Conservation (phyloP, 495 filamentous ascomycete species). For the Apodospora peruviana region DNA sequence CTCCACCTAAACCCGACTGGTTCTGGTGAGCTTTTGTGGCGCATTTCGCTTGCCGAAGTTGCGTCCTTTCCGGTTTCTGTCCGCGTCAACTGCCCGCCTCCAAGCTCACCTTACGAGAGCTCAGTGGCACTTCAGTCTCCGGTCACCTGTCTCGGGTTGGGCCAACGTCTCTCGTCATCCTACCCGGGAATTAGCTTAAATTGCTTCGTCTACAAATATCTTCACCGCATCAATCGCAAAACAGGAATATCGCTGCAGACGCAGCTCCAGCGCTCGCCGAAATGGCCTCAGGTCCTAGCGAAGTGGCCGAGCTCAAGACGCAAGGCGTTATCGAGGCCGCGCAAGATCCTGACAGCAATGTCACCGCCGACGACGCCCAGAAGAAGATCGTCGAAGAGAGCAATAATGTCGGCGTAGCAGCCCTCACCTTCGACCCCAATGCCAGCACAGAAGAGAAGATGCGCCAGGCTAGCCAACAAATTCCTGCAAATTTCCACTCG, state of each 20-base stretch:
- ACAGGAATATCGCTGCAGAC: constrained; percentile 11
- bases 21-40: too few species aligned
- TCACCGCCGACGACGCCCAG: constrained; percentile 67
- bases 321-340: constrained; percentile 71
- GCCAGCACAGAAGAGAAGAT: constrained; percentile 80
- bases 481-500: neutral
- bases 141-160: neutral
- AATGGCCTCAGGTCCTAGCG: constrained; percentile 37
- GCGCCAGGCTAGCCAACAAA: constrained; percentile 59
- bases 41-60: too few species aligned
- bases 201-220: neutral
- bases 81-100: too few species aligned
- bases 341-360: constrained; percentile 59
- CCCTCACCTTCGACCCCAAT: constrained; percentile 82
- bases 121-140: too few species aligned
- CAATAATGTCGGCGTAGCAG: constrained; percentile 66
- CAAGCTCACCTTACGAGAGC: too few species aligned
- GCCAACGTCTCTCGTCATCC: neutral
- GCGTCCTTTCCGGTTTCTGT: too few species aligned
- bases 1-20: too few species aligned
- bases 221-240: constrained; percentile 17
- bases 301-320: constrained; percentile 63
- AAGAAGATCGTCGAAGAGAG: constrained; percentile 67
- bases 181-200: neutral
- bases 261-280: constrained; percentile 9